These are phyloP conservation scores for Amanita pallidorosea DNA, from an alignment of 768 basidiomycete species.

Conservation along the genomic window DNA sequence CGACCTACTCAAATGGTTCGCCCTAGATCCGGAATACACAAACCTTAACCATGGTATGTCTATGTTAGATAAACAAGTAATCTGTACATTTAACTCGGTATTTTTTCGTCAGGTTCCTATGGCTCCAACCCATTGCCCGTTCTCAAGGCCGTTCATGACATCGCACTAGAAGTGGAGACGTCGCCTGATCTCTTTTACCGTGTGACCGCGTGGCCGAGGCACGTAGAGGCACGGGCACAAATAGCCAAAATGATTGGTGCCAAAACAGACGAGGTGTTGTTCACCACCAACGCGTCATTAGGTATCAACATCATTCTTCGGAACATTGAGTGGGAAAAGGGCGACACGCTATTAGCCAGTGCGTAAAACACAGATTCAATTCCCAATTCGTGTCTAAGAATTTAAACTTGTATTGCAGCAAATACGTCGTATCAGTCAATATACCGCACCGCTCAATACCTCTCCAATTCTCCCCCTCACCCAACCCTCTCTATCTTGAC, in stretches of 20 bases:
- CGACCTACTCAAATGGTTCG: constrained; percentile 39
- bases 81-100: no score
- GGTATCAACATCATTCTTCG: constrained; percentile 57
- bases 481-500: constrained; percentile 39
- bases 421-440: constrained; percentile 43
- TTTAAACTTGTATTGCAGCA: constrained; percentile 10
- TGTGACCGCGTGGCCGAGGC: constrained; percentile 20
- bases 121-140: constrained; percentile 48
- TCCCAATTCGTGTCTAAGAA: background rate
- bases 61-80: no score
- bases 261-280: constrained; percentile 43
- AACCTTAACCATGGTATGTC: constrained; percentile 55
- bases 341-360: constrained; percentile 60
- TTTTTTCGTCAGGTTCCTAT: constrained; percentile 40
- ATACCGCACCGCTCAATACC: constrained; percentile 35
- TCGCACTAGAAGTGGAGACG: constrained; percentile 32
- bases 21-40: constrained; percentile 45
- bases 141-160: constrained; percentile 27
- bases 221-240: constrained; percentile 29
- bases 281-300: constrained; percentile 51
- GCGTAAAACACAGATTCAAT: constrained; percentile 14
- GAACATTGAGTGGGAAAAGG: constrained; percentile 57
- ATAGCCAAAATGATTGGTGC: constrained; percentile 44
- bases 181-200: constrained; percentile 50
- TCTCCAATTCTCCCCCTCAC: constrained; percentile 44